Base-by-base conservation (phyloP, 2,329 filamentous ascomycete genomes). In the Botrytis porri region DNA sequence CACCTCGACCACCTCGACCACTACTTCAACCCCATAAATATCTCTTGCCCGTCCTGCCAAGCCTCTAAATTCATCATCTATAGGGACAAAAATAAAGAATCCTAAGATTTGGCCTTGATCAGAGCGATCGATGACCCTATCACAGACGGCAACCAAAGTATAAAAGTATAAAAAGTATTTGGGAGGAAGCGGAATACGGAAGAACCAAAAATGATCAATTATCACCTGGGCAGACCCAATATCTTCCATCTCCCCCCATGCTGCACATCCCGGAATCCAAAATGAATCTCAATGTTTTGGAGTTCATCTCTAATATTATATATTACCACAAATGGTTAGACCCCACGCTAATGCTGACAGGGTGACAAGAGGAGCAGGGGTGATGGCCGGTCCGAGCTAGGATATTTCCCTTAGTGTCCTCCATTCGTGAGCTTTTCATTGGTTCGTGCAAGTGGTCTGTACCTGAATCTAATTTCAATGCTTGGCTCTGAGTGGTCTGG, bases 231-330 rank as follows among this genome's bases (percentile, higher is more conserved):
- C 54, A 57, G 54, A 18, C n/a, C 14, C 48, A n/a, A 51, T n/a
- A 6, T 51, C 48, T 51, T 12, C 48, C 48, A 51, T n/a, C 4
- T 10, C n/a, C 18, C 57, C 54, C 51, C 51, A 29, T 57, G 51
- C 51, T 29, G 51, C 51, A 57, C 8, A 59, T 62, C 32, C 22
- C 60, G 5, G 14, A 39, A n/a, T 39, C 60, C 60, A 62, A 39
- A 62, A 62, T 63, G 61, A 63, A 63, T 63, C 60, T 63, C 39
- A 39, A 63, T 63, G 61, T 63, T 63, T 43, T 29, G 51, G 37
- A 29, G 25, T 43, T 63, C 61, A 29, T 63, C 39, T 29, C n/a
- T 43, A 6, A 43, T 64, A 43, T 29, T 48, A 35, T 48, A 35
- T 35, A 32, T 48, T 48, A 35, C 62, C 54, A 57, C 0, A 67